Percentiles rank a stretch among this genome's conserved stretches.
Conservation (phyloP, 2,329 filamentous ascomycete species). For the Penicillium polonicum region DNA sequence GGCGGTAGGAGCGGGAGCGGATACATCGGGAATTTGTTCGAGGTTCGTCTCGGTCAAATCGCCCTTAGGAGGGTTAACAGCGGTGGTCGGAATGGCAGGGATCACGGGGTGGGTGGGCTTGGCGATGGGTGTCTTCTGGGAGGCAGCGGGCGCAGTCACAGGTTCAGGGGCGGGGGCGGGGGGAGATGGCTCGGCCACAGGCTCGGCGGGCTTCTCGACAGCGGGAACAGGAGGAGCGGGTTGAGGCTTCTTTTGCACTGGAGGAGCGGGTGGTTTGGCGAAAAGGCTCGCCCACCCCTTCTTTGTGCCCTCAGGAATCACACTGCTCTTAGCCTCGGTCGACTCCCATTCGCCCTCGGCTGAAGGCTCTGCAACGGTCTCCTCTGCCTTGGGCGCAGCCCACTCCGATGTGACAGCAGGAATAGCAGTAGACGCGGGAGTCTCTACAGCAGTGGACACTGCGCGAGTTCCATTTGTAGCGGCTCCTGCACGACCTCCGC, state of each 20-base stretch:
- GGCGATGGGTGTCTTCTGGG: slow-evolving; percentile 36
- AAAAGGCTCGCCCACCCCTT: slow-evolving; percentile 72
- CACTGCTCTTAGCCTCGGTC: slow-evolving; percentile 34
- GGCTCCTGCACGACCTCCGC: slow-evolving; percentile 45
- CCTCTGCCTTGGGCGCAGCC: slow-evolving; percentile 7
- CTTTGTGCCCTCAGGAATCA: slow-evolving; percentile 43
- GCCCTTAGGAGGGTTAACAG: slow-evolving; percentile 69
- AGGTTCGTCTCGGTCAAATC: slow-evolving; percentile 89
- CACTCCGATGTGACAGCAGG: slow-evolving; percentile 11
- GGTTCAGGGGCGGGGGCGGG: slow-evolving; percentile 47
- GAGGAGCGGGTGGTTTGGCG: slow-evolving; percentile 58
- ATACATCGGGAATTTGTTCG: slow-evolving; percentile 82
- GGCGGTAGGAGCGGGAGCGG: slow-evolving; percentile 71
- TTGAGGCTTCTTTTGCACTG: slow-evolving; percentile 51
- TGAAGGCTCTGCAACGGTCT: slow-evolving; percentile 28
- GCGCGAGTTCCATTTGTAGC: slow-evolving; percentile 44
- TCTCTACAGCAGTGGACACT: slow-evolving; percentile 25
- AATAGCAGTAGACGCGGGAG: slow-evolving; percentile 16
- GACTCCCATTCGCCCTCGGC: slow-evolving; percentile 25
- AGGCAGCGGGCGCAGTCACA: slow-evolving; percentile 35
- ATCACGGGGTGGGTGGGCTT: slow-evolving; percentile 35
- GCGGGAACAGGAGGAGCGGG: slow-evolving; percentile 31
- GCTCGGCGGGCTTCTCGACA: slow-evolving; percentile 31
- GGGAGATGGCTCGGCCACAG: slow-evolving; percentile 42
- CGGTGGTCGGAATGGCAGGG: slow-evolving; percentile 41